A percentile compares a stretch with the other conserved stretches of the same genome.
Evolutionary conservation across 1,284 basidiomycete species (phyloP).

Genomic region (Trametes sp.): DNA sequence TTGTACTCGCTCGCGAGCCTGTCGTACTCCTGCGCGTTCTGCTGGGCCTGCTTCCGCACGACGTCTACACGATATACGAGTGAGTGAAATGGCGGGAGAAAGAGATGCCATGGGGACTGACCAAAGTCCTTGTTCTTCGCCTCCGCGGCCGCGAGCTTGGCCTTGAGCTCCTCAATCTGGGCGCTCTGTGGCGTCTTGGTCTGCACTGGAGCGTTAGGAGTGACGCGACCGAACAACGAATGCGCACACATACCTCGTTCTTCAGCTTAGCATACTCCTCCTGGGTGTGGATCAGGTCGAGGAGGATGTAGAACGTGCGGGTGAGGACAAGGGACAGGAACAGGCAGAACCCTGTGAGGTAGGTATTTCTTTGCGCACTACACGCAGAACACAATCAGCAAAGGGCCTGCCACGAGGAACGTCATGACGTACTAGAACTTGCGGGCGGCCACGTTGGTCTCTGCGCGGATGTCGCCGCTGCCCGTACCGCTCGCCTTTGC

Average conservation of each 20-base stretch:
- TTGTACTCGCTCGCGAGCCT: conserved; percentile 82
- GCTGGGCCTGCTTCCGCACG: conserved; percentile 83
- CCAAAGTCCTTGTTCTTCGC: conserved; percentile 74
- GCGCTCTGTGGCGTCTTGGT: conserved; percentile 52
- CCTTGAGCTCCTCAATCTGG: conserved; percentile 73
- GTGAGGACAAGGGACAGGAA: conserved; percentile 95
- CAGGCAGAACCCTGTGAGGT: conserved; percentile 91
- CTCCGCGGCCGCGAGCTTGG: conserved; percentile 55
- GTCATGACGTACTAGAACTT: conserved; percentile 87
- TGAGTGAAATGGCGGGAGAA: not conserved
- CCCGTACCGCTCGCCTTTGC: conserved; percentile 67
- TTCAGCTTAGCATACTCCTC: conserved; percentile 89
- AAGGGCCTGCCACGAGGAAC: not conserved
- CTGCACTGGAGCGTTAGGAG: conserved; percentile 11
- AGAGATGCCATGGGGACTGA: conserved; percentile 44
- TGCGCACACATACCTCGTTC: conserved; percentile 56
- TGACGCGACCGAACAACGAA: not conserved
- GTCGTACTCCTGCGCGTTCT: conserved; percentile 83
- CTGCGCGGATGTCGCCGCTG: conserved; percentile 74
- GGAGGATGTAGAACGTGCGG: conserved; percentile 90
- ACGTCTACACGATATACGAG: conserved; percentile 54
- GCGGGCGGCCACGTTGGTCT: conserved; percentile 87
- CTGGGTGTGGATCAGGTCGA: conserved; percentile 91
- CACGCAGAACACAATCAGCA: not conserved
- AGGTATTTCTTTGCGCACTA: conserved; percentile 85